Evolutionary conservation across 768 basidiomycete species (phyloP).

Genomic region (Kwoniella sp.): DNA sequence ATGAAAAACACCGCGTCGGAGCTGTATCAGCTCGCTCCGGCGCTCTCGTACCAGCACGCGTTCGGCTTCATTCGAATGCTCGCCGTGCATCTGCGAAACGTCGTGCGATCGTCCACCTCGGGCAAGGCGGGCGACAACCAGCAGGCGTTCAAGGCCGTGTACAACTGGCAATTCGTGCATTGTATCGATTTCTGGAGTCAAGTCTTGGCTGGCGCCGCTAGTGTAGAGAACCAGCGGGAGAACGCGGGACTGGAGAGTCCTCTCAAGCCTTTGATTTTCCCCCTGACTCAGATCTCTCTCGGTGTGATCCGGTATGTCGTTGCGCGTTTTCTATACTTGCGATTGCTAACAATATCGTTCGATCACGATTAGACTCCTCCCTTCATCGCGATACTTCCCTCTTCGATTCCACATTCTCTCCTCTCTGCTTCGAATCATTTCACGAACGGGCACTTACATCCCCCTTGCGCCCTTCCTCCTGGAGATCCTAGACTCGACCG

Average conservation of each 20-base stretch:
- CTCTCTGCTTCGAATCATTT: slow-evolving; percentile 77
- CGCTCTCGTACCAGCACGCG: slow-evolving; percentile 72
- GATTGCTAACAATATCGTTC: not conserved
- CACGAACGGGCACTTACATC: slow-evolving; percentile 77
- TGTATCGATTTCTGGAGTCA: slow-evolving; percentile 93
- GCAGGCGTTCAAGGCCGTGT: slow-evolving; percentile 90
- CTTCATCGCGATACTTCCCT: slow-evolving; percentile 86
- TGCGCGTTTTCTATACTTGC: not conserved
- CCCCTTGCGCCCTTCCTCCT: slow-evolving; percentile 82
- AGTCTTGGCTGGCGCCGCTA: slow-evolving; percentile 77
- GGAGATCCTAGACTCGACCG: slow-evolving; percentile 73
- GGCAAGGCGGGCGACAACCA: slow-evolving; percentile 47
- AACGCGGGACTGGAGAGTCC: slow-evolving; percentile 63
- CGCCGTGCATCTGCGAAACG: slow-evolving; percentile 75
- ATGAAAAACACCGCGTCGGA: slow-evolving; percentile 98
- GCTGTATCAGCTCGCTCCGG: slow-evolving; percentile 67
- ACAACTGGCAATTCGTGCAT: slow-evolving; percentile 98
- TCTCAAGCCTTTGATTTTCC: slow-evolving; percentile 84
- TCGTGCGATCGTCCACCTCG: slow-evolving; percentile 34
- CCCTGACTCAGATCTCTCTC: slow-evolving; percentile 86
- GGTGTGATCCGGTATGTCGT: slow-evolving; percentile 82
- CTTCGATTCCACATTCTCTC: slow-evolving; percentile 89
- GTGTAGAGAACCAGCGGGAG: slow-evolving; percentile 57
- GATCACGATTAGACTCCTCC: slow-evolving; percentile 64
- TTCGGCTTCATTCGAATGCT: slow-evolving; percentile 94